Evolutionary conservation across 2,329 filamentous ascomycete genomes (phyloP).

Genomic region (Arthrinium phaeospermum): DNA sequence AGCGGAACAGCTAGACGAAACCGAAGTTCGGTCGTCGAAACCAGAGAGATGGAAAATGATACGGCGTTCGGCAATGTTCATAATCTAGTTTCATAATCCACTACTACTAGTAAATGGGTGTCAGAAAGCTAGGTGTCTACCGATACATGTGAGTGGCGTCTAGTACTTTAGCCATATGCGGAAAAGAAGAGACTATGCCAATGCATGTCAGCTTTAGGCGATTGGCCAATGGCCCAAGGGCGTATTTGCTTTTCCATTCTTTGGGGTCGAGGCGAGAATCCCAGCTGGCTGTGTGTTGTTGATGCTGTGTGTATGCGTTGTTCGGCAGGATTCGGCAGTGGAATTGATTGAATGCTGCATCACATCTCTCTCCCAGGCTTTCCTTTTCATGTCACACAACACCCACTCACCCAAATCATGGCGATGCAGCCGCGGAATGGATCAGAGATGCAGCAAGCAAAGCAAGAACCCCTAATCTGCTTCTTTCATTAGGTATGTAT

Average conservation of each 20-base stretch:
- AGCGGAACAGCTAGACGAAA: background rate
- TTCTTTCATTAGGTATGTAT: background rate
- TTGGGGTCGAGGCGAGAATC: background rate
- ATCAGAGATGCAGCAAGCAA: background rate
- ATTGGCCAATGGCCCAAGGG: background rate
- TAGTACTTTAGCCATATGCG: background rate
- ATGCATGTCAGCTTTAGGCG: background rate
- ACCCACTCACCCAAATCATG: background rate
- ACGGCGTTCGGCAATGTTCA: background rate
- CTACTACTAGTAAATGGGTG: too few relatives aligned
- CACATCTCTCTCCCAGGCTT: background rate
- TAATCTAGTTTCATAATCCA: too few relatives aligned
- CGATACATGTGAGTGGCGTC: background rate
- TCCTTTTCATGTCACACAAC: background rate
- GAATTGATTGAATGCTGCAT: background rate
- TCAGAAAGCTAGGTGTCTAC: background rate
- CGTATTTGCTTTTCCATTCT: background rate
- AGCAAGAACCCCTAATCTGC: background rate
- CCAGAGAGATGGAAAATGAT: background rate
- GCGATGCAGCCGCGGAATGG: background rate
- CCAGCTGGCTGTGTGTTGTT: background rate
- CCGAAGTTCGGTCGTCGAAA: background rate
- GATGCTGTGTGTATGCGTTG: background rate
- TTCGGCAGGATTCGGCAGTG: slow-evolving; percentile 1
- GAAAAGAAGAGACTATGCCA: background rate